Conservation (phyloP, 306 rosid genomes). For the Pyrus betulifolia region DNA sequence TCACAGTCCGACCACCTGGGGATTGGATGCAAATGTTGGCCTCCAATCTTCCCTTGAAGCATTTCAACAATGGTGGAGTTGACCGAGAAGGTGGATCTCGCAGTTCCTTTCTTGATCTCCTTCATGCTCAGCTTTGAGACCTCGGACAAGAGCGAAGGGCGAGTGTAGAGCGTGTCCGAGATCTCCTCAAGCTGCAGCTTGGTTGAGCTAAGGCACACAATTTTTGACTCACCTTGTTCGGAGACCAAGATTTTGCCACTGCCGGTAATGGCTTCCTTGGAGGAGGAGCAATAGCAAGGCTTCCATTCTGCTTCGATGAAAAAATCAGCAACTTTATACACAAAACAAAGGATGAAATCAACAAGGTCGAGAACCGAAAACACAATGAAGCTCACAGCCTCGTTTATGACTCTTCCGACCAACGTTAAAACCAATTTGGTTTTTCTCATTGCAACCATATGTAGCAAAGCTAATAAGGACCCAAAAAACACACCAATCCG, state of each 20-base stretch:
- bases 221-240: conserved; percentile 65
- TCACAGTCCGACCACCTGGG: conserved; percentile 94
- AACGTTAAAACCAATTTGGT: conserved; percentile 23
- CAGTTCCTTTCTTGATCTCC: conserved; percentile 12
- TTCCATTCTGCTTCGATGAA: conserved; percentile 65
- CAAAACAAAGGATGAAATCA: conserved; percentile 55
- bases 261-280: conserved; percentile 54
- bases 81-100: conserved; percentile 32
- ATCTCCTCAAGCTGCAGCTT: conserved; percentile 73
- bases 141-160: conserved; percentile 66
- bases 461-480: neutral
- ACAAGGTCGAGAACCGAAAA: conserved; percentile 58
- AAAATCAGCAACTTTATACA: conserved; percentile 64
- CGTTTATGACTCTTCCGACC: conserved; percentile 46
- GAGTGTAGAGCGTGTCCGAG: conserved; percentile 72
- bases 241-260: conserved; percentile 85
- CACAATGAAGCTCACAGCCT: conserved; percentile 54
- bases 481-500: neutral
- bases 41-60: conserved; percentile 61
- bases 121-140: conserved; percentile 47
- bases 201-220: conserved; percentile 49
- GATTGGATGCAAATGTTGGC: conserved; percentile 20
- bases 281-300: conserved; percentile 73
- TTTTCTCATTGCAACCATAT: conserved; percentile 26
- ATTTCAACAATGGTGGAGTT: conserved; percentile 69